Percentiles rank a stretch among this genome's conserved stretches.
Evolutionary conservation across 176 grass and related monocot species (phyloP).

Genomic region (Hyparrhenia diplandra): DNA sequence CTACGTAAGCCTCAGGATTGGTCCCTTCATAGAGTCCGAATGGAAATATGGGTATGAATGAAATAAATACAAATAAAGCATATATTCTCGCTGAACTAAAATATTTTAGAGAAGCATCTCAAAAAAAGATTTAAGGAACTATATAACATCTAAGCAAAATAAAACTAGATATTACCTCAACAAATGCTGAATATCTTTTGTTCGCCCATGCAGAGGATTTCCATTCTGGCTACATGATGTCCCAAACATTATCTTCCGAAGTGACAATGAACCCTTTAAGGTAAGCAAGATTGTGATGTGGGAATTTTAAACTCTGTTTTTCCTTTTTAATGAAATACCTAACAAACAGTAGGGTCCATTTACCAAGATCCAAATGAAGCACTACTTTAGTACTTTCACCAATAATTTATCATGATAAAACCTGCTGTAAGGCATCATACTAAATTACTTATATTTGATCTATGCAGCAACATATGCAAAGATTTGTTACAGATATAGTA

Average conservation of each 20-base stretch:
- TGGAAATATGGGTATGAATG: constrained; percentile 88
- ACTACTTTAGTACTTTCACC: background rate
- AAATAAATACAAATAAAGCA: background rate
- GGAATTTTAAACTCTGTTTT: background rate
- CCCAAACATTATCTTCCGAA: constrained; percentile 56
- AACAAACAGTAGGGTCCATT: background rate
- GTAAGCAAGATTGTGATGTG: constrained; percentile 23
- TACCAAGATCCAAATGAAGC: constrained; percentile 1
- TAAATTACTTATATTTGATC: background rate
- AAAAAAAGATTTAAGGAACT: background rate
- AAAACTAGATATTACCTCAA: constrained; percentile 11
- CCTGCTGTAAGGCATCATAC: background rate
- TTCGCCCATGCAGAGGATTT: constrained; percentile 47
- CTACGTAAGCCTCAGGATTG: constrained; percentile 78
- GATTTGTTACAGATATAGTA: constrained; percentile 57
- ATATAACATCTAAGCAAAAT: background rate
- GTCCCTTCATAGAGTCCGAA: constrained; percentile 80
- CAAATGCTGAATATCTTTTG: constrained; percentile 21
- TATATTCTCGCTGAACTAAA: background rate
- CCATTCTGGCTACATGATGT: constrained; percentile 67
- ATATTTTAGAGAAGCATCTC: background rate
- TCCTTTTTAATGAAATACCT: background rate
- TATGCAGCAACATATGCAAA: constrained; percentile 71
- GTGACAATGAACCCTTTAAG: constrained; percentile 57
- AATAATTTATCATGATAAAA: background rate